Conservation (phyloP, 148 eudicot genomes). For the Rhododendron henanense region DNA sequence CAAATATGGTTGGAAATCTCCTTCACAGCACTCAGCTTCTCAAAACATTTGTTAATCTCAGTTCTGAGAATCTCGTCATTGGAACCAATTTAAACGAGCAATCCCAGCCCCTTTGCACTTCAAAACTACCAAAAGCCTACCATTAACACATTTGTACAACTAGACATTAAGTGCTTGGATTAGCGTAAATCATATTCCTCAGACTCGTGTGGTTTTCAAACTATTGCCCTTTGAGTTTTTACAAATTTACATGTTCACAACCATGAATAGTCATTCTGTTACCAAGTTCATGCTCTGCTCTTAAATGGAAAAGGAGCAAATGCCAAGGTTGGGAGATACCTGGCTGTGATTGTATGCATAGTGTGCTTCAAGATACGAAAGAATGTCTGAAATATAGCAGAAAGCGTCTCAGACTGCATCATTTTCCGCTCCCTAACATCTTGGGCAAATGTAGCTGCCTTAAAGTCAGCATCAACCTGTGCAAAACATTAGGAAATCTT, state of each 20-base stretch:
- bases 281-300: not conserved
- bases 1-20: not conserved
- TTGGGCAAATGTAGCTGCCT: slow-evolving; percentile 69
- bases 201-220: not conserved
- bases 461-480: slow-evolving; percentile 88
- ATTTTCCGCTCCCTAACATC: slow-evolving; percentile 63
- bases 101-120: not conserved
- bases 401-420: slow-evolving; percentile 72
- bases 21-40: not conserved
- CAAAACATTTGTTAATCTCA: not conserved
- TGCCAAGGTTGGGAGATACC: slow-evolving; percentile 30
- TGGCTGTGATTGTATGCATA: slow-evolving; percentile 28
- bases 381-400: slow-evolving; percentile 72
- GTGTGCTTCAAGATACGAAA: slow-evolving; percentile 84
- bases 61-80: not conserved
- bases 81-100: not conserved
- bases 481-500: slow-evolving; percentile 11
- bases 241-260: not conserved
- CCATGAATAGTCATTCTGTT: not conserved
- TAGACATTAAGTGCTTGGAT: not conserved
- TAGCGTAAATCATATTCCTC: not conserved
- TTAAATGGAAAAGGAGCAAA: not conserved
- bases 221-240: not conserved
- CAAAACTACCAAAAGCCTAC: not conserved
- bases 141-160: not conserved